Evolutionary conservation across 2,329 filamentous ascomycete species (phyloP).

Genomic region (Fusarium torulosum): DNA sequence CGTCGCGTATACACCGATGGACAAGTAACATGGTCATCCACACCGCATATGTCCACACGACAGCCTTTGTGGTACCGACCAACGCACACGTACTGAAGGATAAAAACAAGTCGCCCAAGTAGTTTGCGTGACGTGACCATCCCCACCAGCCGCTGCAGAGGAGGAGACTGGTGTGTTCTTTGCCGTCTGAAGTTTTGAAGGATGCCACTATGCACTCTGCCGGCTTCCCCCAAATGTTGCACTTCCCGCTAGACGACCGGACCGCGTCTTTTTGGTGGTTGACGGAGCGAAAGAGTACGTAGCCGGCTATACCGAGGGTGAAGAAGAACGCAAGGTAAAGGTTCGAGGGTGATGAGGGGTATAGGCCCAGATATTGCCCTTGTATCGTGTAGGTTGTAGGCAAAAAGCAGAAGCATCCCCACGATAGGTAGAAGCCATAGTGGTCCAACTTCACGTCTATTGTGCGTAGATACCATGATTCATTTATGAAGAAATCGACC

Average conservation of each 20-base stretch:
- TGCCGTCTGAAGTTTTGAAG: constrained; percentile 58
- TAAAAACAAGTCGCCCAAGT: constrained; percentile 47
- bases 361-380: constrained; percentile 59
- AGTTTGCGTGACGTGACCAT: constrained; percentile 49
- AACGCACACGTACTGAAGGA: constrained; percentile 58
- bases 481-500: constrained; percentile 63
- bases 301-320: constrained; percentile 50
- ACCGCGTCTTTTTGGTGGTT: constrained; percentile 61
- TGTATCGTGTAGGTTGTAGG: constrained; percentile 62
- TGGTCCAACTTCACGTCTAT: constrained; percentile 61
- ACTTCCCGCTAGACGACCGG: constrained; percentile 55
- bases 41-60: constrained; percentile 61
- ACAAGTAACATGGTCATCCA: constrained; percentile 60
- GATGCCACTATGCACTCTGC: constrained; percentile 55
- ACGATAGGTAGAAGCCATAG: constrained; percentile 60
- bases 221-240: constrained; percentile 58
- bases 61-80: constrained; percentile 53
- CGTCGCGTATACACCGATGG: constrained; percentile 60
- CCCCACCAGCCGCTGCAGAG: constrained; percentile 51
- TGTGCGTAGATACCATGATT: constrained; percentile 62
- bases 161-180: constrained; percentile 52
- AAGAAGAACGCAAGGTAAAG: constrained; percentile 42
- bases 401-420: constrained; percentile 61
- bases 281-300: constrained; percentile 59
- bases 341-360: constrained; percentile 53